Base-by-base conservation (phyloP, 352 stramenopile species). In the Aphanomyces invadans region DNA sequence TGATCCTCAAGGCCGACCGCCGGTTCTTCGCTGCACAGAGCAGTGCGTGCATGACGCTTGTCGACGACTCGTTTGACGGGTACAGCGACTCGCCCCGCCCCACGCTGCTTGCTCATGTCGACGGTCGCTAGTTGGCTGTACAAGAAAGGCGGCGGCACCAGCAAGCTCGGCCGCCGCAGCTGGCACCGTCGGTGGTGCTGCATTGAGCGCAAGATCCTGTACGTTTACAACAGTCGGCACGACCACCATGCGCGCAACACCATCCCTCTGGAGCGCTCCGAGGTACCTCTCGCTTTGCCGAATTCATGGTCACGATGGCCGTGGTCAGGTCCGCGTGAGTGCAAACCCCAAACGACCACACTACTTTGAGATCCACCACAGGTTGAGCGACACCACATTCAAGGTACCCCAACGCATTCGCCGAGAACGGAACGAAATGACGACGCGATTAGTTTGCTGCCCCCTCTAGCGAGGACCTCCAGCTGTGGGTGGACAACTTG, bases 81-180 rank as follows among this genome's bases (percentile, higher is more conserved):
- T 66, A 55, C 15, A 25, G 23, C 0, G 3, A 9, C 4, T 15
- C 15, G 10, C n/a, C 21, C n/a, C 26, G 11, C n/a, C 5, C 0
- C n/a, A n/a, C n/a, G n/a, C n/a, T n/a, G n/a, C n/a, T n/a, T n/a
- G n/a, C 4, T 57, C 15, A 42, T 60, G 46, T 31, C 59, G 12
- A 46, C 25, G 33, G n/a, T 21, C 17, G 5, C n/a, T 57, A 64
- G 84, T 3, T 92, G 84, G 84, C 62, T 92, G 17, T 80, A 81
- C 70, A 92, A 92, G 71, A 92, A 92, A 71, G 84, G 84, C 23
- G 84, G 84, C 1, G 84, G 84, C 21, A 92, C 84, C 4, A 73
- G 79, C 32, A 79, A 74, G 49, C 86, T 92, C 71, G 84, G 84
- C 1, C 76, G 84, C 9, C 80, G 84, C 55, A 92, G 88, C 65